phyloP scores from a whole-genome alignment of 2,329 filamentous ascomycete species.

The Incumbomyces lentus region DNA sequence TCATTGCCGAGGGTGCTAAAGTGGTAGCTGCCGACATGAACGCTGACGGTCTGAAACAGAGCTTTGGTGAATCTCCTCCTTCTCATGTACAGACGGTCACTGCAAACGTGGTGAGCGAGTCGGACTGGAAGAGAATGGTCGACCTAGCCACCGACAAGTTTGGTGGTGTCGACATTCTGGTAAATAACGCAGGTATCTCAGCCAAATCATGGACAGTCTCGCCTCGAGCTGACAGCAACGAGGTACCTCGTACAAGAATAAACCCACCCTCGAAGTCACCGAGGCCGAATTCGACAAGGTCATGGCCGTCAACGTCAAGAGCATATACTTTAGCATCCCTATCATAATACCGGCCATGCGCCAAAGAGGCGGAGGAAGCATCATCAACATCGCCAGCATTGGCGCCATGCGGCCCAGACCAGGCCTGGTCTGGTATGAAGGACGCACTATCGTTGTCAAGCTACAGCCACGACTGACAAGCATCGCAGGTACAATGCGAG shows the following conservation, averaged over 20 bases:
- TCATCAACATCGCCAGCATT: conserved; percentile 37
- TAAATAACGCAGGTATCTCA: conserved; percentile 17
- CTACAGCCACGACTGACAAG: not conserved
- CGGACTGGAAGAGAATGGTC: conserved; percentile 19
- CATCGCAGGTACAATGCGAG: conserved; percentile 25
- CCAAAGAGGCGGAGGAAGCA: conserved; percentile 32
- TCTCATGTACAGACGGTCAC: conserved; percentile 11
- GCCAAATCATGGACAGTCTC: not conserved
- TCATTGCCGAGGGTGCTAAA: conserved; percentile 32
- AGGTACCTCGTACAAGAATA: conserved; percentile 17
- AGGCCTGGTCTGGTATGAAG: conserved; percentile 33
- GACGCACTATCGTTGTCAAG: no score
- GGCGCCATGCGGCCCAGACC: conserved; percentile 33
- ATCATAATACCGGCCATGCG: conserved; percentile 28
- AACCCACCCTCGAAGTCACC: conserved; percentile 33
- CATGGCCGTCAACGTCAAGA: conserved; percentile 36
- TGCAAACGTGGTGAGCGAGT: conserved; percentile 14
- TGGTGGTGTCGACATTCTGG: conserved; percentile 17
- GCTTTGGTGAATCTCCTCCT: conserved; percentile 3
- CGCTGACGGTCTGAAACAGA: conserved; percentile 11
- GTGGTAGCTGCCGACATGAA: conserved; percentile 35
- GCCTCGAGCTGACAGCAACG: not conserved
- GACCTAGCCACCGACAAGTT: conserved; percentile 14
- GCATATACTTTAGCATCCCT: conserved; percentile 29
- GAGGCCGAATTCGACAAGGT: conserved; percentile 35